These are phyloP conservation scores for Ophiostoma montium DNA, from an alignment of 2,329 filamentous ascomycete species.

Conservation along the genomic window DNA sequence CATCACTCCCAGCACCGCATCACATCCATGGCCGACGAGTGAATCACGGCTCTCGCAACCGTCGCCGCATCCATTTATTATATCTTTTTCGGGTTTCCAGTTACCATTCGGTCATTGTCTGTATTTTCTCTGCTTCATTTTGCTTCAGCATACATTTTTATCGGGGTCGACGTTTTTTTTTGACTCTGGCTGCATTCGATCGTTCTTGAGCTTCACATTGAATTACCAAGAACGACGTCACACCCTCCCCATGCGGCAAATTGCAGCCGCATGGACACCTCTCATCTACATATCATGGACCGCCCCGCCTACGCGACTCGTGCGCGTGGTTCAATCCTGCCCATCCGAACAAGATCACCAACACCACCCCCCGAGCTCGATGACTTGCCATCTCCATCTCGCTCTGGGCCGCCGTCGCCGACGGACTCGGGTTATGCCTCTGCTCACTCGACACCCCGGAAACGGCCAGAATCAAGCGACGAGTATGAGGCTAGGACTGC, in stretches of 20 bases:
- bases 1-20: neutral
- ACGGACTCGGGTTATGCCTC: neutral
- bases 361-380: neutral
- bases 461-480: neutral
- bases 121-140: neutral
- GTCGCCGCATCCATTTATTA: neutral
- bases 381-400: neutral
- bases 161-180: too few relatives aligned
- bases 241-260: neutral
- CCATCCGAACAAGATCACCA: neutral
- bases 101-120: neutral
- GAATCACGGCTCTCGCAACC: neutral
- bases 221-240: too few relatives aligned
- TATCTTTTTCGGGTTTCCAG: neutral
- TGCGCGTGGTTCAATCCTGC: neutral
- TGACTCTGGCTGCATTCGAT: too few relatives aligned
- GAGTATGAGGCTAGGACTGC: neutral
- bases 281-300: neutral
- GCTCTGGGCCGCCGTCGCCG: neutral
- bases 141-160: too few relatives aligned
- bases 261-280: neutral
- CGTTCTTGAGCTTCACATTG: too few relatives aligned
- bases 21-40: neutral
- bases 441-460: neutral
- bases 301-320: neutral